A percentile compares a stretch with the other conserved stretches of the same genome.
Conservation (phyloP, 2,329 filamentous ascomycete species). For the Triangularia setosa region DNA sequence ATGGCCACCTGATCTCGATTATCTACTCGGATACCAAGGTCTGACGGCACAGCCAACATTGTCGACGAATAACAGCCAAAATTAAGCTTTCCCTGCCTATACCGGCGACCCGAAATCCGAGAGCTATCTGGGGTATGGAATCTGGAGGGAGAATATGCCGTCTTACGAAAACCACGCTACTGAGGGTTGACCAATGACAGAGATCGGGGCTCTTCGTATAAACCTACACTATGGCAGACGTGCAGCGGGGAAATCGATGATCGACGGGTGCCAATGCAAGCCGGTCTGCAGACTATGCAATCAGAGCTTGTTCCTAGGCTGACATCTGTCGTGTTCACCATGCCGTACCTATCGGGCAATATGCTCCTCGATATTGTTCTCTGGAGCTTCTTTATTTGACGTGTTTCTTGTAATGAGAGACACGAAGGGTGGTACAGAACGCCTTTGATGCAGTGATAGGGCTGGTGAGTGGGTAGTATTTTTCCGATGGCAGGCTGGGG, state of each 20-base stretch:
- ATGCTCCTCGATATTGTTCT: neutral
- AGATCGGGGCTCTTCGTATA: neutral
- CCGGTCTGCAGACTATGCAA: neutral
- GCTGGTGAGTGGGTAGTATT: neutral
- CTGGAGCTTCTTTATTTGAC: neutral
- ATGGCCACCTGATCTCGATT: neutral
- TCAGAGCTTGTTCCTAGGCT: neutral
- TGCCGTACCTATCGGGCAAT: neutral
- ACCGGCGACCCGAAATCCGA: neutral
- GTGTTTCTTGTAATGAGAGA: neutral
- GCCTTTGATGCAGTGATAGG: neutral
- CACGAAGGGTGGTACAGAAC: neutral
- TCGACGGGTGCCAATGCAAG: neutral
- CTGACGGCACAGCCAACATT: neutral
- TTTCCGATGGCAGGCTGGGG: neutral
- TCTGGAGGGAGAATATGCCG: neutral
- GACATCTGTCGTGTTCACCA: neutral
- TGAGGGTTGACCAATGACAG: neutral
- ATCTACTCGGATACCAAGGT: neutral
- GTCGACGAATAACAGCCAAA: neutral
- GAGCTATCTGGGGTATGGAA: neutral
- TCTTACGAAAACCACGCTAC: neutral
- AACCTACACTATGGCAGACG: neutral
- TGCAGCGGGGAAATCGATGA: neutral
- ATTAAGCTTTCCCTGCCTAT: neutral